Evolutionary conservation across 2,329 filamentous ascomycete genomes (phyloP).

Genomic region (Tolypocladium ovalisporum): DNA sequence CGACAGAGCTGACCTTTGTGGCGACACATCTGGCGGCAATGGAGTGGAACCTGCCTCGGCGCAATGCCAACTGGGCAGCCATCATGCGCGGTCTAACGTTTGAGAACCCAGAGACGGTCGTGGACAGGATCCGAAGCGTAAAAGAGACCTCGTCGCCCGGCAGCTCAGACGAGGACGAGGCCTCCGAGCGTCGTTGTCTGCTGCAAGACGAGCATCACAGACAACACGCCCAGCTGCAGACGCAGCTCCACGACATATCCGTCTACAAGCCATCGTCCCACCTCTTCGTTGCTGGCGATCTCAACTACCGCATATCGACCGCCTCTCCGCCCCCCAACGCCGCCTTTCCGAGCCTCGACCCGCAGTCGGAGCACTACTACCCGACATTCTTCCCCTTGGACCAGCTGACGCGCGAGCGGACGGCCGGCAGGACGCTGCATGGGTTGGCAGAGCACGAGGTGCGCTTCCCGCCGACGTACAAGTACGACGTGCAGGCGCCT

Average conservation of each 20-base stretch:
- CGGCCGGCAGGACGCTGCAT: slow-evolving; percentile 61
- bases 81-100: slow-evolving; percentile 78
- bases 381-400: slow-evolving; percentile 59
- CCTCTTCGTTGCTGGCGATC: slow-evolving; percentile 79
- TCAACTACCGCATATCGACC: slow-evolving; percentile 85
- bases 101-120: slow-evolving; percentile 35
- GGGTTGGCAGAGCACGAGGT: slow-evolving; percentile 66
- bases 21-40: slow-evolving; percentile 81
- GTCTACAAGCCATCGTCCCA: slow-evolving; percentile 69
- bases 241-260: slow-evolving; percentile 42
- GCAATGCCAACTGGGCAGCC: slow-evolving; percentile 82
- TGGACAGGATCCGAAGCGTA: slow-evolving; percentile 10
- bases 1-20: slow-evolving; percentile 70
- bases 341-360: slow-evolving; percentile 49
- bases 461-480: slow-evolving; percentile 86
- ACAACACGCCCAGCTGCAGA: slow-evolving; percentile 25
- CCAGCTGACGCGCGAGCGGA: slow-evolving; percentile 66
- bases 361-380: slow-evolving; percentile 49
- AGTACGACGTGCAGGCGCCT: slow-evolving; percentile 49
- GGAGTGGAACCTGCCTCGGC: slow-evolving; percentile 63
- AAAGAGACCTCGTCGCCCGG: slow-evolving; percentile 1
- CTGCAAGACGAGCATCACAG: slow-evolving; percentile 23
- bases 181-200: slow-evolving; percentile 18
- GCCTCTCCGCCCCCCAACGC: slow-evolving; percentile 50
- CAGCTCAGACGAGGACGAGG: slow-evolving; percentile 11